Evolutionary conservation across 352 stramenopile genomes (phyloP), one percentile per base, ranked within the genome.

Genomic region (Phytophthora fragariaefolia): DNA sequence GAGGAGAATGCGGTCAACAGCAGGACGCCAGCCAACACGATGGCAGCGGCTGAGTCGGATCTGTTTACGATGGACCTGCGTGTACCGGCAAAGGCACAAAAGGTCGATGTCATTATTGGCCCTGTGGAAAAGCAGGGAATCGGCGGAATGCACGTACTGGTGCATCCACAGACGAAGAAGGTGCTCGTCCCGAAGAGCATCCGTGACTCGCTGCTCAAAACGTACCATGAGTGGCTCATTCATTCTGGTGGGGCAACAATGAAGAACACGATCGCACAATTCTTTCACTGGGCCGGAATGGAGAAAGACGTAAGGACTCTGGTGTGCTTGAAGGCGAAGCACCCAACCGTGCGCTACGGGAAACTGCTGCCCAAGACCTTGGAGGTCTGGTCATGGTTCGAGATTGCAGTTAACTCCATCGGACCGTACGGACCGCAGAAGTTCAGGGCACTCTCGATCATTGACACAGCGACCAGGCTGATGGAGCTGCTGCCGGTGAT

Each of bases 381-480:
- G 1, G 27, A 32, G 1, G 46, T n/a, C 2, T 63, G 46, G 20
- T 23, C 34, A 2, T 56, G 45, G 47, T 54, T 27, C 26, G 58
- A 66, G 32, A 38, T 38, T 38, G 32, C 32, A 13, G 32, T 38
- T 1, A 32, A 56, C 32, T 63, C 46, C 0, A 56, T 63, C 7
- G 45, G 45, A 4, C 45, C 13, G 6, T 63, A 43, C 10, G 42
- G 32, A 9, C 38, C 47, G 17, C 30, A 63, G 17, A 50, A 43
- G 13, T 49, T 55, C 12, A 17, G 55, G 22, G 45, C 45, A 3
- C 30, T 49, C 3, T 55, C 18, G 0, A 63, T 63, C 15, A 63
- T 63, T 46, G 55, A 63, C 55, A 63, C 28, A 6, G n/a, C 30
- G 15, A 49, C 43, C 10, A 36, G 32, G 7, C 22, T 63, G 10